These are phyloP conservation scores for Prunus mira DNA, from an alignment of 306 rosid species.

Conservation along the genomic window DNA sequence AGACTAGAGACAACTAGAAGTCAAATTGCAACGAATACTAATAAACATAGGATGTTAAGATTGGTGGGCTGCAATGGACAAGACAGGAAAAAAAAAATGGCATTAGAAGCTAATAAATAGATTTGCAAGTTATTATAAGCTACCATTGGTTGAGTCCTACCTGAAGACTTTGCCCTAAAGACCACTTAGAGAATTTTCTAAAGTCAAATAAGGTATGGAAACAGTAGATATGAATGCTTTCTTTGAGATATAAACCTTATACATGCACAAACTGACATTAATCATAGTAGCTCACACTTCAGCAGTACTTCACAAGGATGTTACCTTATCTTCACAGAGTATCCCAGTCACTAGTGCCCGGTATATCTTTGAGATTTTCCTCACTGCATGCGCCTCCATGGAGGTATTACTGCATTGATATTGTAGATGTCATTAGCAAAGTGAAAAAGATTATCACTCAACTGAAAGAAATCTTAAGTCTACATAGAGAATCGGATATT, in stretches of 20 bases:
- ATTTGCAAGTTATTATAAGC: neutral
- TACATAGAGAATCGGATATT: neutral
- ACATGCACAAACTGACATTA: neutral
- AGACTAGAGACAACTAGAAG: neutral
- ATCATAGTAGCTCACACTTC: neutral
- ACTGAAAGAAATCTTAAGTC: neutral
- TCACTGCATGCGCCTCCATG: constrained; percentile 34
- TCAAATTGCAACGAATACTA: neutral
- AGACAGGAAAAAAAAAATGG: neutral
- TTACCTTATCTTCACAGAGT: constrained; percentile 69
- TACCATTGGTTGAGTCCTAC: neutral
- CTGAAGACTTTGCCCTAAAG: neutral
- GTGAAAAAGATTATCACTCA: neutral
- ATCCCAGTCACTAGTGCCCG: constrained; percentile 76
- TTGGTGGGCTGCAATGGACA: neutral
- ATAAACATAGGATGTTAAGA: neutral
- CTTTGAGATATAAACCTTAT: neutral
- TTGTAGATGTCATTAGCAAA: constrained; percentile 13
- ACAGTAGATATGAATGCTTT: neutral
- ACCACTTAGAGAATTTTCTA: neutral
- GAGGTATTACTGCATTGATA: constrained; percentile 41
- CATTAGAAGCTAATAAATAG: neutral
- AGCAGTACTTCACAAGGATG: neutral
- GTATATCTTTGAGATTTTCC: constrained; percentile 76
- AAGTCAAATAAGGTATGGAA: neutral